Evolutionary conservation across 345 rosid genomes (phyloP).

Genomic region (Garcia nutans): DNA sequence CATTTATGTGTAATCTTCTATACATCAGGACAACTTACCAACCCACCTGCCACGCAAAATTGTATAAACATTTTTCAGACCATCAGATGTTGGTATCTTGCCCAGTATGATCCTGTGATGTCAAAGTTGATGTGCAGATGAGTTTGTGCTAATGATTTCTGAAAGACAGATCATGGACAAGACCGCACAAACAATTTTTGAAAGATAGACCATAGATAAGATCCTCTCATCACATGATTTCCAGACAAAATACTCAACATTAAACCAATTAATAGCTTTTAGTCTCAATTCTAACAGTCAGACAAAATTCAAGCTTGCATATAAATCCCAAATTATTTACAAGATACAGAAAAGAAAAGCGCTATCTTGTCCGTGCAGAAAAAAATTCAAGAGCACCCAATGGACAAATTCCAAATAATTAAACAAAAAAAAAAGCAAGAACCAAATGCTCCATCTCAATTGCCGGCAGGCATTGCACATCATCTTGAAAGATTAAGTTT

Average conservation of each 20-base stretch:
- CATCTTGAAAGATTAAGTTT: neutral
- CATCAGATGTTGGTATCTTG: constrained; percentile 84
- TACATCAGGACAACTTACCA: constrained; percentile 60
- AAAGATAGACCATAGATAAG: neutral
- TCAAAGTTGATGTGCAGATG: constrained; percentile 33
- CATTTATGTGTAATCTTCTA: constrained; percentile 26
- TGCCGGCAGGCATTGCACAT: neutral
- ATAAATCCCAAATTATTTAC: neutral
- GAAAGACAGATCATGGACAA: neutral
- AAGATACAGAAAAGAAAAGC: neutral
- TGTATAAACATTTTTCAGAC: constrained; percentile 85
- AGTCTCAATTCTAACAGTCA: constrained; percentile 15
- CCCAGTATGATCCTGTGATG: constrained; percentile 96
- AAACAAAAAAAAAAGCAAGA: neutral
- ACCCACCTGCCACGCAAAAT: constrained; percentile 89
- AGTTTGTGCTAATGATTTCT: constrained; percentile 20
- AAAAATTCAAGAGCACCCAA: neutral
- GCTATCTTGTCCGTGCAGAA: neutral
- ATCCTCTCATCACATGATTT: neutral
- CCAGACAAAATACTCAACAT: constrained; percentile 13
- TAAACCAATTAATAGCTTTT: constrained; percentile 8
- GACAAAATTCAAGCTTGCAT: constrained; percentile 6
- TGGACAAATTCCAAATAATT: neutral
- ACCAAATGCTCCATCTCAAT: neutral
- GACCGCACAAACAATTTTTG: neutral